Conservation (phyloP, 2,329 filamentous ascomycete genomes). For the Sporothrix globosa region DNA sequence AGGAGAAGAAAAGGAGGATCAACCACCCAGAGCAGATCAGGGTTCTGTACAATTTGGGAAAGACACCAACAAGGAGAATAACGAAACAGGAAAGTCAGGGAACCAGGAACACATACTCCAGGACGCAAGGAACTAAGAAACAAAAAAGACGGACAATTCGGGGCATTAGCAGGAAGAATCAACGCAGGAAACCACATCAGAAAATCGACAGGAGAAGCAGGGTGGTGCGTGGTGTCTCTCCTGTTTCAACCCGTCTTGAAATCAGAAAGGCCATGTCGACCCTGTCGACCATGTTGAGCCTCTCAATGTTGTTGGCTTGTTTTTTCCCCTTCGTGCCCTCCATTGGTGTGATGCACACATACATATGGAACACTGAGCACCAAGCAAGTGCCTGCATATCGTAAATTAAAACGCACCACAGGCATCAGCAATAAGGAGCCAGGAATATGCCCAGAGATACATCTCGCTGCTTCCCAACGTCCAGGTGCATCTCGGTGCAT, state of each 20-base stretch:
- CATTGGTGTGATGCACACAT: constrained; percentile 9
- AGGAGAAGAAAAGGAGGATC: constrained; percentile 12
- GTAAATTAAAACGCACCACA: constrained; percentile 7
- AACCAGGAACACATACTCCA: constrained; percentile 5
- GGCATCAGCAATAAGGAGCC: not conserved
- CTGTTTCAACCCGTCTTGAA: not conserved
- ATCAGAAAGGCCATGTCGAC: not conserved
- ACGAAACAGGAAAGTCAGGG: not conserved
- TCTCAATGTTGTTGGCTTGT: constrained; percentile 10
- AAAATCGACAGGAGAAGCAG: not conserved
- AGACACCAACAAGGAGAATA: constrained; percentile 19
- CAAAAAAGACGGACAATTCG: not conserved
- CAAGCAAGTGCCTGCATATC: constrained; percentile 15
- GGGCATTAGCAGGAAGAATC: not conserved
- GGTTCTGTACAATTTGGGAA: not conserved
- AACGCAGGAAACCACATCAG: not conserved
- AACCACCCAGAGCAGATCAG: constrained; percentile 8
- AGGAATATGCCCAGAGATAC: not conserved
- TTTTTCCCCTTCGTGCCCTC: constrained; percentile 11
- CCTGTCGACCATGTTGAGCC: not conserved
- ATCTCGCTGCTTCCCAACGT: not conserved
- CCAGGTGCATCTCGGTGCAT: constrained; percentile 4
- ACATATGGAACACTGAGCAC: not conserved
- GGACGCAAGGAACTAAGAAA: not conserved
- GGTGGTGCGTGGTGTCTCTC: not conserved